Evolutionary conservation across 106 monocot species (phyloP).

Genomic region (Narthecium ossifragum): DNA sequence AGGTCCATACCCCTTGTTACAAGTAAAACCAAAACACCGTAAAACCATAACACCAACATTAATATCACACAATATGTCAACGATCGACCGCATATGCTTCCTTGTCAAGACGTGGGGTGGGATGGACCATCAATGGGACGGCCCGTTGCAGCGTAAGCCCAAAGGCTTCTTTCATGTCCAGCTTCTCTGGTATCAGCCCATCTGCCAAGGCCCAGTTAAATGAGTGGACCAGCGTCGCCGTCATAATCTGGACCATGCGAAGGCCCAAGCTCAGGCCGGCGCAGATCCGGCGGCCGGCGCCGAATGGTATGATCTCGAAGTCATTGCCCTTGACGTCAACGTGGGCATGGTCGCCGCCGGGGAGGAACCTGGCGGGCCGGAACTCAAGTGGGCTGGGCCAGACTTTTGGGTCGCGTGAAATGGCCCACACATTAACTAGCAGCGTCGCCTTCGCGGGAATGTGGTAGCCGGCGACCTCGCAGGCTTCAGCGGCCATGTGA

Average conservation of each 20-base stretch:
- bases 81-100: neutral
- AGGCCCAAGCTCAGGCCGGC: constrained; percentile 28
- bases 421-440: constrained; percentile 7
- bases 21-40: too few species aligned
- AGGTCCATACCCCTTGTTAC: too few species aligned
- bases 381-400: constrained; percentile 7
- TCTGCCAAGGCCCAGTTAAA: constrained; percentile 28
- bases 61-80: too few species aligned
- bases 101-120: neutral
- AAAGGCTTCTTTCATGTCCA: constrained; percentile 35
- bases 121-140: neutral
- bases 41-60: too few species aligned
- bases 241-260: constrained; percentile 22
- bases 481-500: neutral
- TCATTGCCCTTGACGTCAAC: constrained; percentile 24
- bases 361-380: constrained; percentile 10
- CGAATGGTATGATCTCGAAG: constrained; percentile 32
- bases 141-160: constrained; percentile 27
- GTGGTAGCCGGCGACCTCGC: neutral
- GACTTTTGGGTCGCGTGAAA: neutral
- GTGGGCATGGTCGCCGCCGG: constrained; percentile 13
- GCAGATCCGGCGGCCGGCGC: constrained; percentile 29
- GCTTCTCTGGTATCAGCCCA: constrained; percentile 13
- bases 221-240: constrained; percentile 23
- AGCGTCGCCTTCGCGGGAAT: neutral